These are phyloP conservation scores for Phragmites australis DNA, from an alignment of 176 grass and related monocot species.

Conservation along the genomic window DNA sequence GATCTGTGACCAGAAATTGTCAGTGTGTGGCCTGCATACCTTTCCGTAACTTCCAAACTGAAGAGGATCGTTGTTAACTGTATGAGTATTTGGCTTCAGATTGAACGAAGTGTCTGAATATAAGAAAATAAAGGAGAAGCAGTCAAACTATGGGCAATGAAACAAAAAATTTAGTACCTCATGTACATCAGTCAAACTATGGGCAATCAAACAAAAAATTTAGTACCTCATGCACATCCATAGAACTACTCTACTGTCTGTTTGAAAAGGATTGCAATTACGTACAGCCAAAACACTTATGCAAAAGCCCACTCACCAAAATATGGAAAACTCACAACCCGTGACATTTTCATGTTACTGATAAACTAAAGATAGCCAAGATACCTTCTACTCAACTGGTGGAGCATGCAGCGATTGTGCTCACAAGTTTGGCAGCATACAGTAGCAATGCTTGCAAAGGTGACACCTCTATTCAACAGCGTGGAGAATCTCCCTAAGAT, in stretches of 20 bases:
- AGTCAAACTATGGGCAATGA: background rate
- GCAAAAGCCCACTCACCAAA: background rate
- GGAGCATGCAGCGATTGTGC: too few species aligned
- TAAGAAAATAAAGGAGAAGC: conserved; percentile 23
- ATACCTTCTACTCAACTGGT: background rate
- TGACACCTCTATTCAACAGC: background rate
- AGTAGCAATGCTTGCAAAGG: background rate
- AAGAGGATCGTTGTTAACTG: conserved; percentile 48
- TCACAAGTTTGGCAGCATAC: too few species aligned
- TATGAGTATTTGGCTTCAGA: conserved; percentile 55
- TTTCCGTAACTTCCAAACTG: conserved; percentile 59
- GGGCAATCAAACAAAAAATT: background rate
- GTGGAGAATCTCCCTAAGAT: too few species aligned
- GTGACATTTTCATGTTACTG: background rate
- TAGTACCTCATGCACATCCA: conserved; percentile 17
- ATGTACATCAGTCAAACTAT: conserved; percentile 12
- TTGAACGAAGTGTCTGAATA: conserved; percentile 60
- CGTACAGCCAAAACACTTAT: conserved; percentile 6
- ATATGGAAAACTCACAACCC: background rate
- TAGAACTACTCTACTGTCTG: background rate
- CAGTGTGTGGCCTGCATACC: conserved; percentile 41
- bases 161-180: conserved; percentile 6
- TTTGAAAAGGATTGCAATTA: background rate
- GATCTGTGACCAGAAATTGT: background rate
- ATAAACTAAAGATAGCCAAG: background rate